phyloP scores from a whole-genome alignment of 2,329 filamentous ascomycete genomes.

The Aspergillus unguis region DNA sequence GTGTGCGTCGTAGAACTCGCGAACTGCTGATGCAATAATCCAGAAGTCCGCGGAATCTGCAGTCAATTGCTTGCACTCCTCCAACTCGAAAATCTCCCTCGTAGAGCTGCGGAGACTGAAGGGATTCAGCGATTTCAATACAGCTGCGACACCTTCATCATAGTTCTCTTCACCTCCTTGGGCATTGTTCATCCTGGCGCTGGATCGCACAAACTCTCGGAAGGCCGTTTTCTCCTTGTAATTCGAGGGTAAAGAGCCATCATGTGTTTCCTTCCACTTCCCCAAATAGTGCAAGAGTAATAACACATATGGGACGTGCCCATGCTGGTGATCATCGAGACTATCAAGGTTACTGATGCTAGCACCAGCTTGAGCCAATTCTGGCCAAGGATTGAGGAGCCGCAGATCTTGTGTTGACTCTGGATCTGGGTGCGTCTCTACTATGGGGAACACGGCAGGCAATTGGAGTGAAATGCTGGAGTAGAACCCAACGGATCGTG shows the following conservation, averaged over 20 bases:
- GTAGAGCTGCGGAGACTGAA: conserved; percentile 67
- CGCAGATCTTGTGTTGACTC: conserved; percentile 81
- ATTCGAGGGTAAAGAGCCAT: conserved; percentile 64
- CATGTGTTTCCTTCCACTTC: conserved; percentile 69
- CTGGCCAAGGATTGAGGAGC: conserved; percentile 80
- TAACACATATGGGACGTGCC: conserved; percentile 83
- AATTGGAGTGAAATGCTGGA: conserved; percentile 79
- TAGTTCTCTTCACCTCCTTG: conserved; percentile 96
- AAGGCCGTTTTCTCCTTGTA: conserved; percentile 89
- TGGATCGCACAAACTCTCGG: conserved; percentile 63
- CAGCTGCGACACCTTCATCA: conserved; percentile 82
- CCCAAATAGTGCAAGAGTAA: conserved; percentile 79
- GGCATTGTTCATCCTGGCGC: conserved; percentile 66
- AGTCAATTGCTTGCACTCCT: conserved; percentile 52
- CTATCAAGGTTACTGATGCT: conserved; percentile 65
- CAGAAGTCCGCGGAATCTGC: conserved; percentile 68
- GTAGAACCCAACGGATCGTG: conserved; percentile 90
- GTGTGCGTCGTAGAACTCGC: conserved; percentile 71
- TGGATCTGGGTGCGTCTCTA: conserved; percentile 92
- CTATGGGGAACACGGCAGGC: conserved; percentile 78
- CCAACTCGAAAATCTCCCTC: conserved; percentile 73
- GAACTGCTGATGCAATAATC: conserved; percentile 79
- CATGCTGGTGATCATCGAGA: conserved; percentile 76
- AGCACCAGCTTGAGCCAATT: conserved; percentile 65
- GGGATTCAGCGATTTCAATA: conserved; percentile 77